phyloP scores from a whole-genome alignment of 106 monocot genomes.

The Dactylorhiza incarnata region DNA sequence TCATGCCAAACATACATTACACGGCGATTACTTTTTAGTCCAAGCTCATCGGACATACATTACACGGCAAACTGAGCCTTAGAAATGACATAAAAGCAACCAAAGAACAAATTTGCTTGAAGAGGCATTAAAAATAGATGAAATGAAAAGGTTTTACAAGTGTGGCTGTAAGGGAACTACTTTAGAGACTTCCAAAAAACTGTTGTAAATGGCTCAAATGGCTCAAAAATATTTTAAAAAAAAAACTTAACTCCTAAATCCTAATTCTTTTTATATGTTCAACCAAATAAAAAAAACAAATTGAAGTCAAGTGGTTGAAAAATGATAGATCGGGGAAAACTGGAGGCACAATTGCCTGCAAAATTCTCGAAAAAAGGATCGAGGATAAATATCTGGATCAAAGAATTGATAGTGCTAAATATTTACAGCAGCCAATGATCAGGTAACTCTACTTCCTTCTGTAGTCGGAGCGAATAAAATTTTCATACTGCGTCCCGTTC shows the following conservation, averaged over 20 bases:
- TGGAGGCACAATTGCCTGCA: not conserved
- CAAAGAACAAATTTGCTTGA: not conserved
- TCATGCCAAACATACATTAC: too few relatives aligned
- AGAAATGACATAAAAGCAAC: not conserved
- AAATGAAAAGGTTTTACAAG: not conserved
- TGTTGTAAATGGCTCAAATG: not conserved
- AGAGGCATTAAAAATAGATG: not conserved
- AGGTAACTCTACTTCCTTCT: constrained; percentile 3
- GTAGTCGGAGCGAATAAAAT: constrained; percentile 10
- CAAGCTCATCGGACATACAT: too few relatives aligned
- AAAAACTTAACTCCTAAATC: too few relatives aligned
- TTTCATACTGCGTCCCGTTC: constrained; percentile 14
- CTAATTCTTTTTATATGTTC: too few relatives aligned
- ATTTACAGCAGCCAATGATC: not conserved
- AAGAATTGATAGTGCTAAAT: not conserved
- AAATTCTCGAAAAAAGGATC: not conserved
- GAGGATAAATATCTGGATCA: not conserved
- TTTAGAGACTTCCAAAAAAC: not conserved
- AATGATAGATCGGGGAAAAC: too few relatives aligned
- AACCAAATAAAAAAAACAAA: too few relatives aligned
- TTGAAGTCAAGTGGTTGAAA: too few relatives aligned
- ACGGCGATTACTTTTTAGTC: too few relatives aligned
- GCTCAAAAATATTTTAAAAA: too few relatives aligned
- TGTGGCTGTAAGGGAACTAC: not conserved
- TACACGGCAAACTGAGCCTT: too few relatives aligned